Percentiles rank a stretch among this genome's conserved stretches.
These are phyloP conservation scores for Diversispora eburnea DNA, from an alignment of 192 early-diverging fungal species.

Conservation along the genomic window DNA sequence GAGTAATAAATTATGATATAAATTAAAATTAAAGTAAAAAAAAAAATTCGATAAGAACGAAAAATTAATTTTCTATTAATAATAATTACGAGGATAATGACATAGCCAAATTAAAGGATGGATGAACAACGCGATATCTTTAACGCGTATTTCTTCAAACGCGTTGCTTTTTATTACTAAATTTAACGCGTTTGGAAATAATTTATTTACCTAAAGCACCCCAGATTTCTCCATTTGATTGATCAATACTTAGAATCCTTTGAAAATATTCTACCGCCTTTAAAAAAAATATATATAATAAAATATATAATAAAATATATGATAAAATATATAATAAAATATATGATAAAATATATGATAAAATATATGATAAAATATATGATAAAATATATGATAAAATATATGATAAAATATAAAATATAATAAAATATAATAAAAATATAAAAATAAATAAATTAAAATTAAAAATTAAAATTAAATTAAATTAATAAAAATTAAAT, in stretches of 20 bases:
- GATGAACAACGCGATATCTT: no score
- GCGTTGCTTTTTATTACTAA: no score
- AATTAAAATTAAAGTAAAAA: background rate
- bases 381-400: no score
- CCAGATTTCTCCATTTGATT: constrained; percentile 91
- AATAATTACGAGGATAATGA: background rate
- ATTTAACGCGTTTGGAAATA: background rate
- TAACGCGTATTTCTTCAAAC: no score
- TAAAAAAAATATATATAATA: constrained; percentile 7
- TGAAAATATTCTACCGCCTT: constrained; percentile 92
- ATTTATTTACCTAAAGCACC: constrained; percentile 57
- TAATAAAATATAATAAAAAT: no score
- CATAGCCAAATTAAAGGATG: background rate
- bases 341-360: background rate
- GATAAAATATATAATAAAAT: background rate
- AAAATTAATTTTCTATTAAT: no score
- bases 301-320: constrained; percentile 8
- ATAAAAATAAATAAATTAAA: no score
- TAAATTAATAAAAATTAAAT: background rate
- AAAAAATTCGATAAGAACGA: background rate
- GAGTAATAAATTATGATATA: background rate
- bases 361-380: background rate
- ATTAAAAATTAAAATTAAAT: no score
- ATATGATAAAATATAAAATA: no score
- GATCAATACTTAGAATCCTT: constrained; percentile 77